Evolutionary conservation across 805 yeast genomes (phyloP).

Genomic region (Saccharomycopsis oosterbeekiorum): DNA sequence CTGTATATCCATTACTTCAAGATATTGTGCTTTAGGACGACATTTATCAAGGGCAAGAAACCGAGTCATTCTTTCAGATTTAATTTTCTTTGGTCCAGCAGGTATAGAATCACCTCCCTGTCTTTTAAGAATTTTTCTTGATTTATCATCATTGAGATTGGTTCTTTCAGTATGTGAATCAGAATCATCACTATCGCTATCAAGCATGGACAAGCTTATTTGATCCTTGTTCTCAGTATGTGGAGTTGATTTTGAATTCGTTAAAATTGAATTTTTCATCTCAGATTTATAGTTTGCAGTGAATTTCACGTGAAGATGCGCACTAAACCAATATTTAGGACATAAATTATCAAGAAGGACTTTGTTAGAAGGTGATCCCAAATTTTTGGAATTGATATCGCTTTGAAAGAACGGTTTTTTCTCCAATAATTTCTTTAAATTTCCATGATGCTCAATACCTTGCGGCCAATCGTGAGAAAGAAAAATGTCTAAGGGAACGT

Average conservation of each 20-base stretch:
- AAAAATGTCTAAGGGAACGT: conserved; percentile 39
- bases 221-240: neutral
- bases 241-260: neutral
- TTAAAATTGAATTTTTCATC: conserved; percentile 13
- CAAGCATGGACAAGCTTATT: neutral
- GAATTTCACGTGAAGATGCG: conserved; percentile 76
- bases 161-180: neutral
- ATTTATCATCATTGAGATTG: neutral
- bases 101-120: neutral
- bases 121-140: neutral
- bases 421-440: conserved; percentile 37
- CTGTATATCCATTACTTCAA: conserved; percentile 42
- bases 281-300: conserved; percentile 34
- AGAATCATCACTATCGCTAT: conserved; percentile 3
- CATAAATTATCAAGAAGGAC: conserved; percentile 40
- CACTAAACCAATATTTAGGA: conserved; percentile 78
- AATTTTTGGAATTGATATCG: conserved; percentile 47
- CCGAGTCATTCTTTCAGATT: conserved; percentile 25
- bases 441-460: conserved; percentile 60
- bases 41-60: conserved; percentile 86
- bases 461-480: conserved; percentile 94
- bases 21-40: conserved; percentile 48
- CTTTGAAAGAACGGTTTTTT: conserved; percentile 56
- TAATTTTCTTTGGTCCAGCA: conserved; percentile 2
- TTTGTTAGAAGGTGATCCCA: conserved; percentile 69